Evolutionary conservation across 2,329 filamentous ascomycete genomes (phyloP), one percentile per base, ranked within the genome.

Genomic region (Beauveria bassiana): DNA sequence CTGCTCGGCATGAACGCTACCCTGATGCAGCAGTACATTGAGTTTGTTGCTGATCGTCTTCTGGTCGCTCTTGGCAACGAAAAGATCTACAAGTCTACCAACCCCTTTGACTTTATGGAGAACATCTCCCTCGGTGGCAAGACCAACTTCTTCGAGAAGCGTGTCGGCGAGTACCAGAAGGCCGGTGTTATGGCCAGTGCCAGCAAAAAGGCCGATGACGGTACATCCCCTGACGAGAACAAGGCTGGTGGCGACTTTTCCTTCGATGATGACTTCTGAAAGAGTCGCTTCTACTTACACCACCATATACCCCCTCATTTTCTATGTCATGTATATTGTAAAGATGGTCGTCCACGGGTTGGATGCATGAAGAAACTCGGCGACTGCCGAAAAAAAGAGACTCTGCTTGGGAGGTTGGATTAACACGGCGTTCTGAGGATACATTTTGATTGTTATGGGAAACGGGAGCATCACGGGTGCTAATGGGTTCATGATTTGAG

Each of bases 141-240:
- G 90, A 99, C 95, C 75, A 99, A 99, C 87, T 99, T 99, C 86
- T 99, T 99, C 76, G 95, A 99, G 89, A 99, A 99, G 90, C 91
- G 95, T 70, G 95, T 99, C 62, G 95, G 89, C 75, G 95, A 99
- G 73, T 99, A 99, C 86, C 95, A 99, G 80, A 99, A 99, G 85
- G 93, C 95, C 43, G 95, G 95, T 81, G 93, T 99, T 76, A 96
- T 99, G 91, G 88, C 88, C 71, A 93, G 90, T 79, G 90, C 88
- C 69, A 90, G 89, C 79, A 92, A 92, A 81, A 87, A 89, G 75
- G 50, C 59, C 10, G 79, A 82, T 22, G 75, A 80, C 10, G 75
- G 74, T 6, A 69, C 72, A 22, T 67, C 74, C 1, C 66, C 70
- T 7, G 78, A 86, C 63, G 79, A 83, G 74, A 75, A 75, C 66